A percentile compares a stretch with the other conserved stretches of the same genome.
These are phyloP conservation scores for Fusarium circinatum DNA, from an alignment of 2,329 filamentous ascomycete species.

Conservation along the genomic window DNA sequence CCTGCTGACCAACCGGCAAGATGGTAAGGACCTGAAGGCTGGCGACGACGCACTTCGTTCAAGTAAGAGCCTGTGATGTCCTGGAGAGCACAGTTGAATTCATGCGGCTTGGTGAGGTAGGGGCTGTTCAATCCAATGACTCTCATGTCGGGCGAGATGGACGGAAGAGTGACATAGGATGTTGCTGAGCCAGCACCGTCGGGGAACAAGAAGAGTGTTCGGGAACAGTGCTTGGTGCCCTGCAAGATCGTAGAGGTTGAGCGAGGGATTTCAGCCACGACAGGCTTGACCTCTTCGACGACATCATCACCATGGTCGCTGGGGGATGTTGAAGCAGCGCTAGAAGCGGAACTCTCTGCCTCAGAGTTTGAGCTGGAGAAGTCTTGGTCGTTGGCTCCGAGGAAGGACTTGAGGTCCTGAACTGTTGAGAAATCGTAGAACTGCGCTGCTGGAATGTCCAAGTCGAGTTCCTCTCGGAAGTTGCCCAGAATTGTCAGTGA, in stretches of 20 bases:
- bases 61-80: not conserved
- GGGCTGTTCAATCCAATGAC: not conserved
- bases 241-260: not conserved
- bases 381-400: not conserved
- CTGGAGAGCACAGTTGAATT: not conserved
- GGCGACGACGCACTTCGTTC: not conserved
- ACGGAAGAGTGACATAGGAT: not conserved
- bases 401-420: not conserved
- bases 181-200: not conserved
- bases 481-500: slow-evolving; percentile 65
- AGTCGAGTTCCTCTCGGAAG: slow-evolving; percentile 63
- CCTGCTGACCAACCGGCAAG: not conserved
- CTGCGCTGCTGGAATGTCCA: slow-evolving; percentile 43
- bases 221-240: not conserved
- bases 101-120: not conserved
- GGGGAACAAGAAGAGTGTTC: not conserved
- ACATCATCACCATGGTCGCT: not conserved
- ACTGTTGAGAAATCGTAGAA: not conserved
- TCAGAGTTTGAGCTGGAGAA: not conserved
- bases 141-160: not conserved
- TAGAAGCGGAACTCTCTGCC: not conserved
- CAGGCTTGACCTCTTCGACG: not conserved
- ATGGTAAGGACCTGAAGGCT: not conserved
- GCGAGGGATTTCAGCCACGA: not conserved
- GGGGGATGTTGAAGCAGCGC: not conserved